A percentile compares a stretch with the other conserved stretches of the same genome.
Evolutionary conservation across 805 yeast species (phyloP).

Genomic region (Wickerhamiella australiensis): DNA sequence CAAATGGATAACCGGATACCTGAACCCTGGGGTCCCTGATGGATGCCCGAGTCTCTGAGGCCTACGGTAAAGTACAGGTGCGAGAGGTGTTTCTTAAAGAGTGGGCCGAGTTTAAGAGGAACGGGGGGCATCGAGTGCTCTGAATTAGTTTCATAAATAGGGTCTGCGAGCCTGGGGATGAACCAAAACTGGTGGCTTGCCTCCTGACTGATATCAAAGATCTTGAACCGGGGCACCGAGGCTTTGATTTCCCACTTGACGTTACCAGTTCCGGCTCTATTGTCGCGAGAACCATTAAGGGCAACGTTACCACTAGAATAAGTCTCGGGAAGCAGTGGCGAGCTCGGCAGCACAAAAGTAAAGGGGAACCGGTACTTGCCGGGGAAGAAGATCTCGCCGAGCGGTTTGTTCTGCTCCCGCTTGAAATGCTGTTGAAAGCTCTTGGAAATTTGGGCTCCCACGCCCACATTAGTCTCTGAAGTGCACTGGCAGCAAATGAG

Average conservation of each 20-base stretch:
- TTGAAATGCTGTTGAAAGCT: background rate
- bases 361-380: constrained; percentile 76
- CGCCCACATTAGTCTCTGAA: background rate
- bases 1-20: background rate
- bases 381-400: background rate
- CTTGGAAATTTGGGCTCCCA: background rate
- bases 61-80: background rate
- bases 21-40: background rate
- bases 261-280: constrained; percentile 3
- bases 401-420: background rate
- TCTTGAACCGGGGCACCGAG: constrained; percentile 6
- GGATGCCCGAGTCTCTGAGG: constrained; percentile 6
- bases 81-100: background rate
- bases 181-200: constrained; percentile 10
- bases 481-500: constrained; percentile 10
- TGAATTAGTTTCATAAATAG: background rate
- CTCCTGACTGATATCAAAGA: constrained; percentile 9
- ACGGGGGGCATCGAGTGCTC: constrained; percentile 4
- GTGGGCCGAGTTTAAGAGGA: background rate
- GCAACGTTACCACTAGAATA: constrained; percentile 10
- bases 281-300: constrained; percentile 1
- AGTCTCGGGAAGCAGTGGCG: constrained; percentile 12
- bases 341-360: constrained; percentile 50
- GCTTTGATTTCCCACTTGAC: constrained; percentile 10
- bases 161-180: background rate